These are phyloP conservation scores for Tricholoma bakamatsutake DNA, from an alignment of 768 basidiomycete species.

Conservation along the genomic window DNA sequence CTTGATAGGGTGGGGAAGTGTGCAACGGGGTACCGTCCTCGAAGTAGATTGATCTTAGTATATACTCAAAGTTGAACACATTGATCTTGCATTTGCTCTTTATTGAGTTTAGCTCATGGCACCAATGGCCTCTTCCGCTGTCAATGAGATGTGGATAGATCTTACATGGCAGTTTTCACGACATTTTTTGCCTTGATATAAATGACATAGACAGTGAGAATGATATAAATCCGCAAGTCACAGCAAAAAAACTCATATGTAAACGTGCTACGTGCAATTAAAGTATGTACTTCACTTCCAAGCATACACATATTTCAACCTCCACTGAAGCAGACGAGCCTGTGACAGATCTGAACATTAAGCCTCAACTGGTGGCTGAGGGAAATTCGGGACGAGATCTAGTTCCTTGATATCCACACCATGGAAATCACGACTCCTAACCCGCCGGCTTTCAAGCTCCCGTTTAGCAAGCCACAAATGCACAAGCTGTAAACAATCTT, in stretches of 20 bases:
- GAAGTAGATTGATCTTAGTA: constrained; percentile 57
- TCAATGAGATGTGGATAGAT: no score
- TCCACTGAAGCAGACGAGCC: not conserved
- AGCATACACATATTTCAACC: no score
- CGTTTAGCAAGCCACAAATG: constrained; percentile 68
- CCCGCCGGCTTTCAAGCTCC: constrained; percentile 61
- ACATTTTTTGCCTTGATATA: no score
- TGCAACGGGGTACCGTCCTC: constrained; percentile 77
- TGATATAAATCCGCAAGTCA: no score
- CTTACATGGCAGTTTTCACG: no score
- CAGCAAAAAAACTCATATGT: no score
- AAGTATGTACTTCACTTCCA: no score
- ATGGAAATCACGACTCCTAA: constrained; percentile 67
- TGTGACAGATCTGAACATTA: not conserved
- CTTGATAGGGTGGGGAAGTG: constrained; percentile 60
- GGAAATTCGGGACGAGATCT: constrained; percentile 46
- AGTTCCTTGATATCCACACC: constrained; percentile 64
- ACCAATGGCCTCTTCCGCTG: no score
- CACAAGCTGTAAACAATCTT: constrained; percentile 61
- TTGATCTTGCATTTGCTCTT: not conserved
- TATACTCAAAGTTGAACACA: not conserved
- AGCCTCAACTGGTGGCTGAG: not conserved
- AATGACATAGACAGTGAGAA: no score
- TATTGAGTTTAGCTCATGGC: not conserved
- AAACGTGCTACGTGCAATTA: no score